These are phyloP conservation scores for Phytophthora cryptogea DNA, from an alignment of 352 stramenopile genomes.

Conservation along the genomic window DNA sequence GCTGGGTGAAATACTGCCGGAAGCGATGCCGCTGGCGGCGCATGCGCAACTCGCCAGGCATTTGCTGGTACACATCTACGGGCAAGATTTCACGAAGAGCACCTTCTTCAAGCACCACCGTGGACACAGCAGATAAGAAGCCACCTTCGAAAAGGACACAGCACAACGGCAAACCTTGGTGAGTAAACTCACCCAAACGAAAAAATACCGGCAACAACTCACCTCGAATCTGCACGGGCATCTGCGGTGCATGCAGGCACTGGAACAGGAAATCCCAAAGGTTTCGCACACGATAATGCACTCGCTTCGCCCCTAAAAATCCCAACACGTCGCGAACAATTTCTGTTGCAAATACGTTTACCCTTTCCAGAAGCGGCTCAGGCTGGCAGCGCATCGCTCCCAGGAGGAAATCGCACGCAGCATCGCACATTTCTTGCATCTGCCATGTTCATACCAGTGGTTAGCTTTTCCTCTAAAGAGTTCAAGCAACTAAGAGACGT, in stretches of 20 bases:
- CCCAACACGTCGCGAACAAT: conserved; percentile 52
- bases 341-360: conserved; percentile 40
- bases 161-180: too few species aligned
- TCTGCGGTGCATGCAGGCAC: conserved; percentile 64
- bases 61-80: conserved; percentile 32
- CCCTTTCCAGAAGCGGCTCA: conserved; percentile 33
- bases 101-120: conserved; percentile 32
- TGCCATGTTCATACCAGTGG: conserved; percentile 6
- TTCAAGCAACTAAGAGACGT: background rate
- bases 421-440: conserved; percentile 69
- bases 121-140: conserved; percentile 48
- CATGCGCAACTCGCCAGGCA: conserved; percentile 40
- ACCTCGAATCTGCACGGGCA: conserved; percentile 49
- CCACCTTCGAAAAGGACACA: conserved; percentile 27
- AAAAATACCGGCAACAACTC: conserved; percentile 2
- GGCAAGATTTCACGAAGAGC: conserved; percentile 38
- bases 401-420: conserved; percentile 65
- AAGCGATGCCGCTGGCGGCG: conserved; percentile 64
- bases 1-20: conserved; percentile 48
- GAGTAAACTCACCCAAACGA: background rate
- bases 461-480: background rate
- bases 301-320: conserved; percentile 53
- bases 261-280: conserved; percentile 79
- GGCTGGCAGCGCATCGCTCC: conserved; percentile 42
- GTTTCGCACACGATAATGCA: conserved; percentile 53